Conservation (phyloP, 225 moss, liverwort and hornwort genomes). For the Marchantia polymorpha region DNA sequence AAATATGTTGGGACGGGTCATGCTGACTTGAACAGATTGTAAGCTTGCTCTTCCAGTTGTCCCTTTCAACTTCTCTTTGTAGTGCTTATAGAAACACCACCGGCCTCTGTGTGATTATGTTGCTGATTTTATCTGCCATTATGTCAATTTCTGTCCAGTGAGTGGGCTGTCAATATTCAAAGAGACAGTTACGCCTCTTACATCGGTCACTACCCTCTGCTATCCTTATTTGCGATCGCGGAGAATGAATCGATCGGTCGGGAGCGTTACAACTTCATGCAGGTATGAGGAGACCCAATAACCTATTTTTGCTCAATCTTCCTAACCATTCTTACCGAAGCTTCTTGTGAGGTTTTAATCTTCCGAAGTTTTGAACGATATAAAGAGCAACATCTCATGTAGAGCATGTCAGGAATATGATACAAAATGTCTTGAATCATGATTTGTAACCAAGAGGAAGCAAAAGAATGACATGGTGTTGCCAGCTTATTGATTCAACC, state of each 20-base stretch:
- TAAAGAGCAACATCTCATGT: too few species aligned
- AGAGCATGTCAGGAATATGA: not conserved
- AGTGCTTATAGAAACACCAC: not conserved
- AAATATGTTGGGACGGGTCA: conserved; percentile 94
- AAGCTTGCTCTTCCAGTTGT: conserved; percentile 22
- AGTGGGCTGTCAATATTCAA: conserved; percentile 95
- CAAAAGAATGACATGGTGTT: not conserved
- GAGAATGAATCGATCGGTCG: conserved; percentile 95
- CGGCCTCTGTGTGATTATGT: not conserved
- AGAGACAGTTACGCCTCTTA: conserved; percentile 87
- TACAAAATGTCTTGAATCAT: not conserved
- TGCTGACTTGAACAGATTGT: conserved; percentile 86
- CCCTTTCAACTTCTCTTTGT: not conserved
- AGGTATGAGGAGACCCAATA: conserved; percentile 36
- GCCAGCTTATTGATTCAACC: not conserved
- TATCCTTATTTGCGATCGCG: conserved; percentile 74
- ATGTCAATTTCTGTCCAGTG: conserved; percentile 48
- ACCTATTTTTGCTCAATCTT: too few species aligned
- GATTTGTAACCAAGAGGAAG: not conserved
- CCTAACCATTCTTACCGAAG: too few species aligned
- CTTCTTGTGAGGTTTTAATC: too few species aligned
- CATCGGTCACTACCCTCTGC: conserved; percentile 72
- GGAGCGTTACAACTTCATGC: conserved; percentile 85
- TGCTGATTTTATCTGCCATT: not conserved
- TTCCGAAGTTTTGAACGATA: too few species aligned